Evolutionary conservation across 208 protist genomes (phyloP).

Genomic region (Leishmania gerbilli): DNA sequence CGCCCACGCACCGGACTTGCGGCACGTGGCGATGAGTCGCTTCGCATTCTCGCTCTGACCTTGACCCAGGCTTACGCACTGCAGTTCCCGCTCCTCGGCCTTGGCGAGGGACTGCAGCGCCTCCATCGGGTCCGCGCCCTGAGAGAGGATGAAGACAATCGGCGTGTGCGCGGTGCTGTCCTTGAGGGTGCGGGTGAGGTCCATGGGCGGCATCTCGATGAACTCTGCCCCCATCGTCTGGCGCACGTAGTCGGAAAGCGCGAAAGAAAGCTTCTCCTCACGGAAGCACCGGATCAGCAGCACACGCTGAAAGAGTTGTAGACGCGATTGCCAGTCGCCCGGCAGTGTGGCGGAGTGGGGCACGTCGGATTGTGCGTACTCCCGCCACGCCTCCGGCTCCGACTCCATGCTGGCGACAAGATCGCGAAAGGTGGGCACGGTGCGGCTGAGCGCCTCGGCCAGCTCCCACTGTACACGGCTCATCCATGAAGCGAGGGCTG

Average conservation of each 20-base stretch:
- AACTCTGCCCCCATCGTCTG: constrained; percentile 91
- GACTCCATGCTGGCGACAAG: constrained; percentile 55
- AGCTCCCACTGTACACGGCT: constrained; percentile 86
- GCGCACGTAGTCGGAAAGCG: constrained; percentile 89
- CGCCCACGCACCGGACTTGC: constrained; percentile 93
- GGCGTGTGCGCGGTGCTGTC: constrained; percentile 91
- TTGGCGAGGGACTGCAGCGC: constrained; percentile 93
- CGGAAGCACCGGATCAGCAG: constrained; percentile 94
- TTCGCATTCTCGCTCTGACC: constrained; percentile 97
- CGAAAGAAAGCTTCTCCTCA: constrained; percentile 95
- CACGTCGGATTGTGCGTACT: constrained; percentile 60
- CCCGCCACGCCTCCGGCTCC: constrained; percentile 59
- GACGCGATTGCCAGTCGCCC: constrained; percentile 49
- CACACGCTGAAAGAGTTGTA: constrained; percentile 93
- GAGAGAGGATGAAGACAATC: constrained; percentile 98
- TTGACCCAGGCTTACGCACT: constrained; percentile 97
- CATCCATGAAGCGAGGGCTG: constrained; percentile 57
- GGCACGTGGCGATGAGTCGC: constrained; percentile 92
- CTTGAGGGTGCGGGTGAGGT: constrained; percentile 82
- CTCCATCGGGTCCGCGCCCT: constrained; percentile 96
- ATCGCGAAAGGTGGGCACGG: constrained; percentile 70
- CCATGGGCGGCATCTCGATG: constrained; percentile 94
- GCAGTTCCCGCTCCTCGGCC: constrained; percentile 66
- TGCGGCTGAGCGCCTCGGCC: constrained; percentile 76
- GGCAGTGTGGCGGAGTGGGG: constrained; percentile 67